Evolutionary conservation across 306 rosid genomes (phyloP), one percentile per base, ranked within the genome.

Genomic region (Lathyrus aphaca): DNA sequence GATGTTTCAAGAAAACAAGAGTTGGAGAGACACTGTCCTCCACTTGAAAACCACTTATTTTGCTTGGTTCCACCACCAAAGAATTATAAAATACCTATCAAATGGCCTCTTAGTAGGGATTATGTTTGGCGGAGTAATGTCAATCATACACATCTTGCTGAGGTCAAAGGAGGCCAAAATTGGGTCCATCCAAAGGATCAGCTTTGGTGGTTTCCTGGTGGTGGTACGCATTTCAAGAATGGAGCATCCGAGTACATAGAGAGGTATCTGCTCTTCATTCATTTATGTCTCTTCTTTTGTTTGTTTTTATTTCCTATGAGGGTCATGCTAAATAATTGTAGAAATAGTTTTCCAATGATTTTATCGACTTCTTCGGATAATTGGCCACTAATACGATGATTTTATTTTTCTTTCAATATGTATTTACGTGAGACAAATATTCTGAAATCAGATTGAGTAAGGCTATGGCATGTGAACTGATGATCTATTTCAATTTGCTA

Each of bases 191-290:
- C 76, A 62, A 87, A 82, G 89, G 86, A 82, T 76, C 81, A 80
- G 58, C 86, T 91, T 10, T 87, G 99, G 97, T 90, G 96, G 97
- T 94, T 94, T 84, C 98, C 98, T 1, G 98, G 98, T 37, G 99
- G 99, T 46, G 97, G 99, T 78, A 91, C 97, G 64, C 99, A 94
- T 84, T 94, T 94, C 83, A 94, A 94, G 85, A 84, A 88, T 46
- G 97, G 99, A 13, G 97, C 99, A 25, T 39, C 95, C 8, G 96
- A 91, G 72, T 94, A 94, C 80, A 94, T 91, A 55, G 83, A 87
- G 64, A 88, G 98, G 98, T 88, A 82, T 7, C 64, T 39, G 23
- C 35, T 14, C 15, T 53, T 66, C 10, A 18, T 21, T 72, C 51
- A 18, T 64, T 74, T 79, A 5, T 30, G 7, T 30, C 35, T 30